Percentiles rank a stretch among this genome's conserved stretches.
Evolutionary conservation across 495 filamentous ascomycete genomes (phyloP).

Genomic region (Xylaria nigripes): DNA sequence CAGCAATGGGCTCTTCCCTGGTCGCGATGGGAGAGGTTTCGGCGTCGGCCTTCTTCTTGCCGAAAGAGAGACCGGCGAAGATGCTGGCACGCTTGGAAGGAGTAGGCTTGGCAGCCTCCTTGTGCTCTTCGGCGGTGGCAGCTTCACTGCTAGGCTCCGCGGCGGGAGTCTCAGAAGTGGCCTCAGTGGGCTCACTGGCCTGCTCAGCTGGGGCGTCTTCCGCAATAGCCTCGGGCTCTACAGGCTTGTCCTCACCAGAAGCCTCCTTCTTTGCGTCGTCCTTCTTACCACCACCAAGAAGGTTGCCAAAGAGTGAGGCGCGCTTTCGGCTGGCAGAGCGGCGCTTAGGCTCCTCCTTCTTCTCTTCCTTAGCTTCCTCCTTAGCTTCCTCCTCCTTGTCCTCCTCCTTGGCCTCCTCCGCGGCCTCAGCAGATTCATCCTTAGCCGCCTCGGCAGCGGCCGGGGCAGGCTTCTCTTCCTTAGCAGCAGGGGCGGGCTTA

Average conservation of each 20-base stretch:
- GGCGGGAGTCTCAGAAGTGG: slow-evolving; percentile 32
- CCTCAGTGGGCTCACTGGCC: slow-evolving; percentile 12
- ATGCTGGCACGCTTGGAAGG: slow-evolving; percentile 42
- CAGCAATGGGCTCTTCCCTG: slow-evolving; percentile 32
- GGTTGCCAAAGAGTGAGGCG: slow-evolving; percentile 66
- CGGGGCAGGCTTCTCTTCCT: slow-evolving; percentile 34
- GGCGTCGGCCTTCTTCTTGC: slow-evolving; percentile 42
- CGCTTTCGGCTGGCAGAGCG: slow-evolving; percentile 87
- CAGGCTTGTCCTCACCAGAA: slow-evolving; percentile 40
- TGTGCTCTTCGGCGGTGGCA: slow-evolving; percentile 26
- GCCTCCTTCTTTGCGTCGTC: slow-evolving; percentile 57
- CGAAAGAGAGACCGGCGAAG: slow-evolving; percentile 44
- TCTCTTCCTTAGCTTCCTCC: slow-evolving; percentile 35
- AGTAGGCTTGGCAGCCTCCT: slow-evolving; percentile 26
- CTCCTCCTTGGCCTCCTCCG: slow-evolving; percentile 31
- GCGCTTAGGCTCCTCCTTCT: slow-evolving; percentile 42
- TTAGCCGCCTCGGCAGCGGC: slow-evolving; percentile 38
- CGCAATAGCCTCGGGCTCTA: slow-evolving; percentile 27
- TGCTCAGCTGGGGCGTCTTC: slow-evolving; percentile 22
- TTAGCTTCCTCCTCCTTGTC: no score
- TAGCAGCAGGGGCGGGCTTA: slow-evolving; percentile 35
- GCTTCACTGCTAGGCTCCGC: slow-evolving; percentile 18
- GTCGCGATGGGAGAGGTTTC: slow-evolving; percentile 29
- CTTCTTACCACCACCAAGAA: slow-evolving; percentile 58
- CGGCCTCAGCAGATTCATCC: slow-evolving; percentile 3